Evolutionary conservation across 1,284 basidiomycete genomes (phyloP).

Genomic region (Rhizoctonia solani): DNA sequence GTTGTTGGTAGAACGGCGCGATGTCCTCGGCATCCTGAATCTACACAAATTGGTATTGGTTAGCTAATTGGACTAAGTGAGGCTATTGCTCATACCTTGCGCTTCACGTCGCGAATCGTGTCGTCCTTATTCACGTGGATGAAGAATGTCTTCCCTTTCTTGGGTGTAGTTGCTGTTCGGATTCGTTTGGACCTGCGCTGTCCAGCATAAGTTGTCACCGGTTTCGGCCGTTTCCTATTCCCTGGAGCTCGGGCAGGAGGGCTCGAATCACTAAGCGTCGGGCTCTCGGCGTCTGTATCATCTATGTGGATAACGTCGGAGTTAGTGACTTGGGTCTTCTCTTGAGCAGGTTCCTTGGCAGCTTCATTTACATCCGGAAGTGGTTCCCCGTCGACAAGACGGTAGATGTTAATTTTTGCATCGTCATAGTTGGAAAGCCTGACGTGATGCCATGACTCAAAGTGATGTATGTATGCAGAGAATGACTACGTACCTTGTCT

Average conservation of each 20-base stretch:
- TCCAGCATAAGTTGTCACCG: background rate
- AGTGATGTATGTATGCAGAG: background rate
- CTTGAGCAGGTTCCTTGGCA: background rate
- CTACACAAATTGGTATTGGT: constrained; percentile 43
- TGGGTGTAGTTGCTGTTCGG: constrained; percentile 8
- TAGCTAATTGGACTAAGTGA: background rate
- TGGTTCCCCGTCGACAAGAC: constrained; percentile 15
- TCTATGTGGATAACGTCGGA: background rate
- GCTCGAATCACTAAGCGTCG: constrained; percentile 5
- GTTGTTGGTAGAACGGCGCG: constrained; percentile 71
- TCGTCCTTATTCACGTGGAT: constrained; percentile 64
- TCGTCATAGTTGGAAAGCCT: constrained; percentile 11
- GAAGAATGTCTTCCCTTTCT: constrained; percentile 6
- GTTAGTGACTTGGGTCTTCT: background rate
- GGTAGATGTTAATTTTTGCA: constrained; percentile 16
- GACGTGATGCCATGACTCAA: background rate
- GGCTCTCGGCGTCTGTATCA: constrained; percentile 7
- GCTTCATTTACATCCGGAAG: constrained; percentile 2
- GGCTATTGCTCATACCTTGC: constrained; percentile 55
- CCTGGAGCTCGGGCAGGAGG: constrained; percentile 30
- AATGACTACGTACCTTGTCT: background rate
- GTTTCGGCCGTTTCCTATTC: constrained; percentile 15
- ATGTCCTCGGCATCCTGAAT: constrained; percentile 63
- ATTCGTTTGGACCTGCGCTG: constrained; percentile 28
- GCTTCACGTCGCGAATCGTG: constrained; percentile 75